These are phyloP conservation scores for Hanseniaspora pseudoguilliermondii DNA, from an alignment of 805 yeast genomes.

Conservation along the genomic window DNA sequence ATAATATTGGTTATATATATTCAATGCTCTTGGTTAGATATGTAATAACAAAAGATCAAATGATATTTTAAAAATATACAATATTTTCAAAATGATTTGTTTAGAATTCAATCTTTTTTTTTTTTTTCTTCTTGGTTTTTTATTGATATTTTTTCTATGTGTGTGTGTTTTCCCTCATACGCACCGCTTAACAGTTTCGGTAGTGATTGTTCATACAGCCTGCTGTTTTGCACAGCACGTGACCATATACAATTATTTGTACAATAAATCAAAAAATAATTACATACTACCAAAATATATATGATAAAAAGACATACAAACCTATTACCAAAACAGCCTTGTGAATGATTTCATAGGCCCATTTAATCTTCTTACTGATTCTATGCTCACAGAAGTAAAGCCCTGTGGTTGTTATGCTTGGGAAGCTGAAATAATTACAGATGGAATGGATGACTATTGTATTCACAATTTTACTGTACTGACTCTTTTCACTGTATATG, in stretches of 20 bases:
- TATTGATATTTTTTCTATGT: too few species aligned
- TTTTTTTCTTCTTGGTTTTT: too few species aligned
- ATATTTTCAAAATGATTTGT: too few species aligned
- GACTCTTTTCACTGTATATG: constrained; percentile 23
- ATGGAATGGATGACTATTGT: constrained; percentile 23
- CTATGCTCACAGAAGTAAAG: neutral
- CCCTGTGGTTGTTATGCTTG: constrained; percentile 13
- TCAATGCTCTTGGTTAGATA: neutral
- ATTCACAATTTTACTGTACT: constrained; percentile 20
- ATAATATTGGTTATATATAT: neutral
- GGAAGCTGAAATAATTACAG: constrained; percentile 27
- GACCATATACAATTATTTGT: too few species aligned
- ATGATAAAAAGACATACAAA: neutral
- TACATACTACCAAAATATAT: neutral
- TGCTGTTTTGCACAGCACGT: neutral
- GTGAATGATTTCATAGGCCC: neutral
- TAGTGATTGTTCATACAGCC: neutral
- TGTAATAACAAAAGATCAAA: too few species aligned
- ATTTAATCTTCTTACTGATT: neutral
- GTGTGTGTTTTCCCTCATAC: too few species aligned
- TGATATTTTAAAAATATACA: too few species aligned
- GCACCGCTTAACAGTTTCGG: too few species aligned
- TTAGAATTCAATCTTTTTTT: too few species aligned
- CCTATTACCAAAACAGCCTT: neutral
- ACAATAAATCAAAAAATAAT: too few species aligned